These are phyloP conservation scores for Geotrichum restrictum DNA, from an alignment of 1,139 yeast species.

Conservation along the genomic window DNA sequence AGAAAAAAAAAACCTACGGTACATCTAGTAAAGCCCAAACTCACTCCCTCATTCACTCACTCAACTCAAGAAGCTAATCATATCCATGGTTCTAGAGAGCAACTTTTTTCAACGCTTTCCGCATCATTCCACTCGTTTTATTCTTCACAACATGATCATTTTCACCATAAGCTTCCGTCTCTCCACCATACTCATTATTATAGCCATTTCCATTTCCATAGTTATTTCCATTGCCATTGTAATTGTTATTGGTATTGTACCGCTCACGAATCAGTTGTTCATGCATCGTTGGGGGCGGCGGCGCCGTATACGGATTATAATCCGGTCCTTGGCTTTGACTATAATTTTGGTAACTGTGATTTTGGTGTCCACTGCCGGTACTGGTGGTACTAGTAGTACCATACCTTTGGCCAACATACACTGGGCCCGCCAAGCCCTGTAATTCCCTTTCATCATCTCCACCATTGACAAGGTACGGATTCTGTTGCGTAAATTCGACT, in stretches of 20 bases:
- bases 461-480: no score
- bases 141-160: background rate
- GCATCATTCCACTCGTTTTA: slow-evolving; percentile 3
- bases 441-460: no score
- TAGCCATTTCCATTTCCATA: no score
- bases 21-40: no score
- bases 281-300: slow-evolving; percentile 10
- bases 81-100: background rate
- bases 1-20: no score
- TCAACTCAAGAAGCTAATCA: background rate
- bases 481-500: no score
- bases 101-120: slow-evolving; percentile 8
- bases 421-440: no score
- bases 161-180: background rate
- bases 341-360: background rate
- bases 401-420: no score
- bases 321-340: background rate
- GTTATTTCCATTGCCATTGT: no score
- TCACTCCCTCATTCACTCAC: no score
- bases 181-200: no score
- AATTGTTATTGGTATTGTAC: background rate
- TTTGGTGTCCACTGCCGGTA: background rate
- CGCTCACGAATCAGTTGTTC: slow-evolving; percentile 7
- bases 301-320: slow-evolving; percentile 2
- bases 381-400: no score